These are phyloP conservation scores for Stagonosporopsis vannaccii DNA, from an alignment of 2,329 filamentous ascomycete species.

Conservation along the genomic window DNA sequence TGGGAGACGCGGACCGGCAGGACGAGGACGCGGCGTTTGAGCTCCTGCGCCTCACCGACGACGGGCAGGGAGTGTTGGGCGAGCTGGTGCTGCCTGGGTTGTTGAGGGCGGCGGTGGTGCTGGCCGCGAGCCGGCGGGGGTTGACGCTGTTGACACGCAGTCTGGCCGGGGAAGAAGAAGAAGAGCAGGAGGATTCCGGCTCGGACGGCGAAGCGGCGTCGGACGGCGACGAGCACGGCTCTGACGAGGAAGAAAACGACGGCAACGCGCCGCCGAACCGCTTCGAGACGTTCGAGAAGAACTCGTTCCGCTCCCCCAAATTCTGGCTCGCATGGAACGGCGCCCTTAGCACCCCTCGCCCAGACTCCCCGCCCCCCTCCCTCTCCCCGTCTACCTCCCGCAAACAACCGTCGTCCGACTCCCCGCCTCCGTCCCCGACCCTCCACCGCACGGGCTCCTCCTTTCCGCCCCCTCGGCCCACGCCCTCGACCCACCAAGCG, in stretches of 20 bases:
- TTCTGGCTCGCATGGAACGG: slow-evolving; percentile 39
- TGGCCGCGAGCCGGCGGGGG: slow-evolving; percentile 30
- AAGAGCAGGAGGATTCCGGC: slow-evolving; percentile 7
- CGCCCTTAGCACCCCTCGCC: not conserved
- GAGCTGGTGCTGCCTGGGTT: slow-evolving; percentile 25
- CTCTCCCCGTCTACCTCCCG: not conserved
- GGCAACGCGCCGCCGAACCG: slow-evolving; percentile 10
- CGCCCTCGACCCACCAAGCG: not conserved
- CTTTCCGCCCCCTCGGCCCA: slow-evolving; percentile 2
- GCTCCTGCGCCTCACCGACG: slow-evolving; percentile 29
- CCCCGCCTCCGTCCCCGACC: not conserved
- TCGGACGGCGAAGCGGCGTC: too few relatives aligned
- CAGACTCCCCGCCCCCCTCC: not conserved
- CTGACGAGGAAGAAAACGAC: slow-evolving; percentile 1
- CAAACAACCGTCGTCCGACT: not conserved
- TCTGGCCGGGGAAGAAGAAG: slow-evolving; percentile 6
- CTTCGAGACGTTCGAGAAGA: slow-evolving; percentile 36
- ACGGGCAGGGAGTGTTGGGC: slow-evolving; percentile 30
- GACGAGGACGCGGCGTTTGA: slow-evolving; percentile 25
- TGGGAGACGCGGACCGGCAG: not conserved
- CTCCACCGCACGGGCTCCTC: slow-evolving; percentile 4
- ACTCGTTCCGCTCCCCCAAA: slow-evolving; percentile 36
- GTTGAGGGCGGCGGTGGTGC: slow-evolving; percentile 22
- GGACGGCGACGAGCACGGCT: not conserved
- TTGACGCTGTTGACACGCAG: slow-evolving; percentile 15